Evolutionary conservation across 306 rosid genomes (phyloP).

Genomic region (Carpinus fangiana): DNA sequence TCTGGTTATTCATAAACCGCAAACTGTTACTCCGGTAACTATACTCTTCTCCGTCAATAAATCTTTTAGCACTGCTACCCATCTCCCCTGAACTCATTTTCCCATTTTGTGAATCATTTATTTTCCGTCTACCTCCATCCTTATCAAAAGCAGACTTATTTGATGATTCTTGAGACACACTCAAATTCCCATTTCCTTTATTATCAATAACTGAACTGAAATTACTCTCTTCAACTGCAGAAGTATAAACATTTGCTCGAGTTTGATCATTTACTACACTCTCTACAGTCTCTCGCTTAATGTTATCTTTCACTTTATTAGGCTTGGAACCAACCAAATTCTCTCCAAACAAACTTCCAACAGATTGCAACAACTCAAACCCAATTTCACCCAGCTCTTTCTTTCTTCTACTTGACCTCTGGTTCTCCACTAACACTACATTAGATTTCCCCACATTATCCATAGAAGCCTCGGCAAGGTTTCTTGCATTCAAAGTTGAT

Average conservation of each 20-base stretch:
- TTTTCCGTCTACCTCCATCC: constrained; percentile 33
- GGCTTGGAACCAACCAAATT: constrained; percentile 44
- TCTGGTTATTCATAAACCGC: constrained; percentile 44
- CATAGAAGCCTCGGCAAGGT: constrained; percentile 37
- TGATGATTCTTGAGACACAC: constrained; percentile 34
- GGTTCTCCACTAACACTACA: constrained; percentile 47
- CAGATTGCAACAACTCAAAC: constrained; percentile 52
- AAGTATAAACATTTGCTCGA: constrained; percentile 25
- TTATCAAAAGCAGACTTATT: constrained; percentile 31
- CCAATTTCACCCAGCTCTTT: constrained; percentile 64
- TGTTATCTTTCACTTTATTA: constrained; percentile 45
- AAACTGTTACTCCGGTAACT: constrained; percentile 43
- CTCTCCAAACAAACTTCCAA: constrained; percentile 63
- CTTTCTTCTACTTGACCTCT: constrained; percentile 50
- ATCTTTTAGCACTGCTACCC: constrained; percentile 25
- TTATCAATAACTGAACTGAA: constrained; percentile 35
- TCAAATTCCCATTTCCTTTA: constrained; percentile 30
- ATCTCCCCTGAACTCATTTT: constrained; percentile 33
- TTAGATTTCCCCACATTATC: constrained; percentile 47
- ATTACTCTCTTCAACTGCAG: constrained; percentile 30
- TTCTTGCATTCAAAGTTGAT: constrained; percentile 50
- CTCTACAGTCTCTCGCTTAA: constrained; percentile 39
- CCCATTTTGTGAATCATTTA: constrained; percentile 31
- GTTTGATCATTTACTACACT: constrained; percentile 36
- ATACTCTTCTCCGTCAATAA: constrained; percentile 37